Percentiles rank a stretch among this genome's conserved stretches.
Conservation (phyloP, 2,329 filamentous ascomycete species). For the Exophiala xenobiotica region DNA sequence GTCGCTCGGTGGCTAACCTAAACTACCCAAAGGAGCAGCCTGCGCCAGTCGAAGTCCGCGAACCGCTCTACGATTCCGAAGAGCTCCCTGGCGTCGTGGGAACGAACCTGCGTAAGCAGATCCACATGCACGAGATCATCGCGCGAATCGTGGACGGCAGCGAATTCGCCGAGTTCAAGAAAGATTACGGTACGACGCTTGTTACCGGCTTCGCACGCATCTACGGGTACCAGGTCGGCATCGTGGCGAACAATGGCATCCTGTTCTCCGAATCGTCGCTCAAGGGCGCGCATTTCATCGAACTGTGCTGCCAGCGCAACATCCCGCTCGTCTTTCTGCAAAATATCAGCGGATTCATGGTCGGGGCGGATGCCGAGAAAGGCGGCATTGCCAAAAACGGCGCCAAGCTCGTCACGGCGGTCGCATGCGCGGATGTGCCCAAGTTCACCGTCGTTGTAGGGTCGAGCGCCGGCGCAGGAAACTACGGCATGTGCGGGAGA, state of each 20-base stretch:
- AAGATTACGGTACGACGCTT: slow-evolving; percentile 80
- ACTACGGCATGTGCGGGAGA: slow-evolving; percentile 96
- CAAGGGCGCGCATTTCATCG: slow-evolving; percentile 96
- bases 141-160: slow-evolving; percentile 89
- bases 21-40: slow-evolving; percentile 69
- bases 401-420: slow-evolving; percentile 92
- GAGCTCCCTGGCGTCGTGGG: slow-evolving; percentile 88
- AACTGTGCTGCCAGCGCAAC: slow-evolving; percentile 85
- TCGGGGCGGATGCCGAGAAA: slow-evolving; percentile 84
- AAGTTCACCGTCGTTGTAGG: slow-evolving; percentile 98
- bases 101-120: slow-evolving; percentile 80
- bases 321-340: slow-evolving; percentile 92
- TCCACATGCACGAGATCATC: slow-evolving; percentile 87
- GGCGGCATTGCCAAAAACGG: slow-evolving; percentile 98
- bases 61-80: slow-evolving; percentile 74
- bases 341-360: slow-evolving; percentile 98
- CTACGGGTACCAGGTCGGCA: slow-evolving; percentile 85
- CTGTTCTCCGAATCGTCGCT: slow-evolving; percentile 84
- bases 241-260: slow-evolving; percentile 94
- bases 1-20: slow-evolving; percentile 80
- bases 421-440: slow-evolving; percentile 88
- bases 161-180: slow-evolving; percentile 92
- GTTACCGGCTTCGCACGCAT: slow-evolving; percentile 90
- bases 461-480: slow-evolving; percentile 86
- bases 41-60: slow-evolving; percentile 52